Conservation (phyloP, 2,329 filamentous ascomycete species). For the Phoma herbarum region DNA sequence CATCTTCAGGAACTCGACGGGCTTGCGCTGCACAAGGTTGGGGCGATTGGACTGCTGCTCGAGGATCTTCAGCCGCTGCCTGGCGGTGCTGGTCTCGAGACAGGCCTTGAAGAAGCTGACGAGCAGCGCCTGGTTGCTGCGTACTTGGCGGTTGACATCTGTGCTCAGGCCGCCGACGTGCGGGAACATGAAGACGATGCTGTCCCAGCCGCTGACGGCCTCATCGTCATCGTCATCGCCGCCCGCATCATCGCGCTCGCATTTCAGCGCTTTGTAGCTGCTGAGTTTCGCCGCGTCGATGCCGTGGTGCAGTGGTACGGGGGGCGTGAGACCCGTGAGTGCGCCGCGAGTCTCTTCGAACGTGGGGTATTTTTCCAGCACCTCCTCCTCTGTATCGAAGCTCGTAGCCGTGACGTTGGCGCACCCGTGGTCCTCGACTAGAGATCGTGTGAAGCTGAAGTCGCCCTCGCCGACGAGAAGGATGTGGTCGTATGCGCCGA, state of each 20-base stretch:
- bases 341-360: slow-evolving; percentile 55
- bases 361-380: slow-evolving; percentile 59
- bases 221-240: slow-evolving; percentile 29
- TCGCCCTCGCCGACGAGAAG: slow-evolving; percentile 82
- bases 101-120: slow-evolving; percentile 45
- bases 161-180: slow-evolving; percentile 92
- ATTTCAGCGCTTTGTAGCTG: slow-evolving; percentile 41
- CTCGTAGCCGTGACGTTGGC: slow-evolving; percentile 74
- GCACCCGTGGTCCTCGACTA: slow-evolving; percentile 72
- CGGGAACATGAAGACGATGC: slow-evolving; percentile 95
- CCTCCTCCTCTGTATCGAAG: slow-evolving; percentile 66
- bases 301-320: slow-evolving; percentile 57
- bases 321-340: slow-evolving; percentile 42
- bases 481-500: slow-evolving; percentile 71
- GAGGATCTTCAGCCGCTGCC: slow-evolving; percentile 26
- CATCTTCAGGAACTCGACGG: slow-evolving; percentile 55
- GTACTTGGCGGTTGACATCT: slow-evolving; percentile 93
- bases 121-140: slow-evolving; percentile 69
- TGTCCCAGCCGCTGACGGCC: slow-evolving; percentile 66
- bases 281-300: slow-evolving; percentile 71
- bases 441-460: slow-evolving; percentile 76
- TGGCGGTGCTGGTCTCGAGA: slow-evolving; percentile 29
- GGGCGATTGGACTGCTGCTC: slow-evolving; percentile 21
- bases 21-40: slow-evolving; percentile 38
- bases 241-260: slow-evolving; percentile 27